phyloP scores from a whole-genome alignment of 345 rosid species.

The Populus pruinosa region DNA sequence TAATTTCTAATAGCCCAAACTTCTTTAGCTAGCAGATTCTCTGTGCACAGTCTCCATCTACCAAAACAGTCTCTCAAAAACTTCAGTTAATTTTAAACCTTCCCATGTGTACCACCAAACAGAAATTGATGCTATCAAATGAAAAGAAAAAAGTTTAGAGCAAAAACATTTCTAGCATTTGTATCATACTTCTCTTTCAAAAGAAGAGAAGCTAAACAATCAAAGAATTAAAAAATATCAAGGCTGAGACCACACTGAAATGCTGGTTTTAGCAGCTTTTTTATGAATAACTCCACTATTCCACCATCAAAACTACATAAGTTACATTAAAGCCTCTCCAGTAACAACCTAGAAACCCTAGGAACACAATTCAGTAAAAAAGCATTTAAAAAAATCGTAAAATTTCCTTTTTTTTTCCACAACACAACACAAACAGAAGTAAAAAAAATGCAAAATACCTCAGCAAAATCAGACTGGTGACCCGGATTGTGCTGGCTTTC shows the following conservation, averaged over 20 bases:
- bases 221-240: too few species aligned
- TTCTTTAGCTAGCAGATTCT: not conserved
- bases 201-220: too few species aligned
- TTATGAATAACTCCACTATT: too few species aligned
- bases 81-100: not conserved
- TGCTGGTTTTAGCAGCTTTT: too few species aligned
- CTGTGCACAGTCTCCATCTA: not conserved
- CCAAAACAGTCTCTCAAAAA: not conserved
- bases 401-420: not conserved
- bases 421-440: not conserved
- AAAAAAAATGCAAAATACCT: constrained; percentile 39
- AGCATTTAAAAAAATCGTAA: not conserved
- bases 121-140: too few species aligned
- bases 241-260: too few species aligned
- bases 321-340: not conserved
- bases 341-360: not conserved
- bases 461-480: constrained; percentile 84
- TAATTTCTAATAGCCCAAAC: not conserved
- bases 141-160: not conserved
- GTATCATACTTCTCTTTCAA: too few species aligned
- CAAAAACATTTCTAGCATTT: not conserved
- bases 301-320: too few species aligned
- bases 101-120: not conserved
- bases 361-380: too few species aligned
- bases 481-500: constrained; percentile 98